Conservation (phyloP, 192 early-diverging fungal species). For the Coemansia pectinata region DNA sequence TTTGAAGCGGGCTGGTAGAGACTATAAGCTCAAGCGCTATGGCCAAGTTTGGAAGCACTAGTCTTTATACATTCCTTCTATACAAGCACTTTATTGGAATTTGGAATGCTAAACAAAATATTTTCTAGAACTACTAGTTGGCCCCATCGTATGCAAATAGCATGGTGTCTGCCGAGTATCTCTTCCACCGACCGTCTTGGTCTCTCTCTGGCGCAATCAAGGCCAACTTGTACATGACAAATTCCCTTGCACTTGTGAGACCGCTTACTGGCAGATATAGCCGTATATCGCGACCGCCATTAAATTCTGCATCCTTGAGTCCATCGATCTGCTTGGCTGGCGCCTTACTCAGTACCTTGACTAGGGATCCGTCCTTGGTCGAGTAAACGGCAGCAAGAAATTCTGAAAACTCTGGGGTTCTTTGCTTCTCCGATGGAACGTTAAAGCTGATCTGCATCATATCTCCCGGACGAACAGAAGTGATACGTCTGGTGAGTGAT, state of each 20-base stretch:
- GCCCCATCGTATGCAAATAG: slow-evolving; percentile 31
- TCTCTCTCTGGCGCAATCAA: slow-evolving; percentile 37
- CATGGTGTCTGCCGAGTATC: slow-evolving; percentile 38
- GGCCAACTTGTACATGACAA: slow-evolving; percentile 35
- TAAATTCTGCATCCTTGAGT: slow-evolving; percentile 8
- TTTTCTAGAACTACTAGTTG: background rate
- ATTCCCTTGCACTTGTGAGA: slow-evolving; percentile 5
- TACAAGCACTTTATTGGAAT: slow-evolving; percentile 1
- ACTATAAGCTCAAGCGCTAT: slow-evolving; percentile 53
- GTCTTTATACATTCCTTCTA: background rate
- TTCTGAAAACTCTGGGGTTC: slow-evolving; percentile 13
- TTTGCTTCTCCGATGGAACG: slow-evolving; percentile 1
- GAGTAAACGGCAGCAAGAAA: slow-evolving; percentile 38
- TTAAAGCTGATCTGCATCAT: slow-evolving; percentile 23
- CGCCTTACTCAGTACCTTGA: slow-evolving; percentile 20
- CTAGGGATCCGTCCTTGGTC: slow-evolving; percentile 29
- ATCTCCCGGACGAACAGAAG: slow-evolving; percentile 32
- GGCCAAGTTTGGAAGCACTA: slow-evolving; percentile 44
- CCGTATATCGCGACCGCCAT: background rate
- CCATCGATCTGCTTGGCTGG: slow-evolving; percentile 13
- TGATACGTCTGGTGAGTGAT: slow-evolving; percentile 25
- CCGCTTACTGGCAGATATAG: slow-evolving; percentile 20
- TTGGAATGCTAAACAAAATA: background rate
- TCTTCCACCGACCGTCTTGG: slow-evolving; percentile 13
- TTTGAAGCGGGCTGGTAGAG: slow-evolving; percentile 54